Percentiles rank a stretch among this genome's conserved stretches.
phyloP scores from a whole-genome alignment of 352 stramenopile species.

The Aphanomyces astaci region DNA sequence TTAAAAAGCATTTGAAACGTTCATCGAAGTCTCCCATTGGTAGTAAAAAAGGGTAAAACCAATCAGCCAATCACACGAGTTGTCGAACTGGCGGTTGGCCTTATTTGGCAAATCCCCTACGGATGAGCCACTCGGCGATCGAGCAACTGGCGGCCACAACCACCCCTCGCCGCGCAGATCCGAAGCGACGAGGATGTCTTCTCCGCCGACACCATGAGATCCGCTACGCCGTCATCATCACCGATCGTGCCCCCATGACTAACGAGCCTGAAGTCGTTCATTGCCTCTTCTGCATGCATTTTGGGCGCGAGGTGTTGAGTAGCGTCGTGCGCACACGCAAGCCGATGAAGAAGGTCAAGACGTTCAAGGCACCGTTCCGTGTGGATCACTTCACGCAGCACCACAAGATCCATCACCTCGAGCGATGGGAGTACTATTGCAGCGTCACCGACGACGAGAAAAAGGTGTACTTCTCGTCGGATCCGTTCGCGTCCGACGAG shows the following conservation, averaged over 20 bases:
- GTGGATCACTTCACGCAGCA: constrained; percentile 17
- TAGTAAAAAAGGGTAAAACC: background rate
- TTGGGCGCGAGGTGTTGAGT: constrained; percentile 15
- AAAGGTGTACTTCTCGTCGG: constrained; percentile 1
- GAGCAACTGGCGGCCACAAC: background rate
- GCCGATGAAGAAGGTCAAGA: constrained; percentile 17
- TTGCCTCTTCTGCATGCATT: constrained; percentile 22
- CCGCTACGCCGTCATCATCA: constrained; percentile 8
- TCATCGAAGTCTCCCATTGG: background rate
- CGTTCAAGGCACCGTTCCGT: constrained; percentile 17
- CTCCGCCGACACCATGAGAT: constrained; percentile 9
- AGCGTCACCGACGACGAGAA: constrained; percentile 6
- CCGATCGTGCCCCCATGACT: background rate
- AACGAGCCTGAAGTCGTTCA: constrained; percentile 7
- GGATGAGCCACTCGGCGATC: background rate
- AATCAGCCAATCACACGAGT: background rate
- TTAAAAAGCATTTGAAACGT: no score
- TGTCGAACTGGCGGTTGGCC: background rate
- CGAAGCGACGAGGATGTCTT: background rate
- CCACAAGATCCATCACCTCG: constrained; percentile 13
- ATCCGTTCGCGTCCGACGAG: background rate
- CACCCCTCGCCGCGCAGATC: background rate
- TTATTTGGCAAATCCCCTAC: background rate
- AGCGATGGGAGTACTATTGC: constrained; percentile 15
- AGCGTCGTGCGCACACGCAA: constrained; percentile 4